phyloP scores from a whole-genome alignment of 1,284 basidiomycete species.

The Exobasidium rhododendri region DNA sequence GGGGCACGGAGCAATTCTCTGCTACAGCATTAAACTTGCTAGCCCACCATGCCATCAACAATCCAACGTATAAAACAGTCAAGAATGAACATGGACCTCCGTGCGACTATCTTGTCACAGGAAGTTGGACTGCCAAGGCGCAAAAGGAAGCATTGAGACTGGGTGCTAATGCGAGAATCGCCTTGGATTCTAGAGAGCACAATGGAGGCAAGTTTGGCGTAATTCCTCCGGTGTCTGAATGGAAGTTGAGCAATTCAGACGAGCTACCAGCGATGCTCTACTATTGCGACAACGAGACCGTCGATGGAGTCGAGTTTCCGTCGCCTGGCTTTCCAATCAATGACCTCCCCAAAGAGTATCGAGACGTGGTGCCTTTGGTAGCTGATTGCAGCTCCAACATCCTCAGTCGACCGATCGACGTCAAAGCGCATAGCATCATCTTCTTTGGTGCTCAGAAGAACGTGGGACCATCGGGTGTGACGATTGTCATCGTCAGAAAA shows the following conservation, averaged over 20 bases:
- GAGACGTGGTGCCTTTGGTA: constrained; percentile 70
- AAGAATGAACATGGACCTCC: constrained; percentile 37
- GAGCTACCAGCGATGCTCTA: constrained; percentile 81
- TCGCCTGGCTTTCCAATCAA: constrained; percentile 80
- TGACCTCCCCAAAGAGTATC: constrained; percentile 62
- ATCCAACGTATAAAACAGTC: constrained; percentile 38
- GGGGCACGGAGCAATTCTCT: constrained; percentile 52
- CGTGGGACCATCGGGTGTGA: constrained; percentile 88
- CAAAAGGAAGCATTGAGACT: constrained; percentile 47
- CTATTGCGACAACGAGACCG: constrained; percentile 99
- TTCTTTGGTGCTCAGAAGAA: constrained; percentile 99
- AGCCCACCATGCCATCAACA: constrained; percentile 38
- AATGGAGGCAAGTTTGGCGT: constrained; percentile 64
- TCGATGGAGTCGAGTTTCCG: constrained; percentile 90
- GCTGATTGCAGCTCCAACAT: constrained; percentile 96
- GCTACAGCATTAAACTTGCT: constrained; percentile 52
- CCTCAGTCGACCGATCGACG: constrained; percentile 87
- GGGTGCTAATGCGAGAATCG: constrained; percentile 38
- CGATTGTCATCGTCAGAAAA: constrained; percentile 85
- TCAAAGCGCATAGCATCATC: constrained; percentile 72
- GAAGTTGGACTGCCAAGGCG: constrained; percentile 50
- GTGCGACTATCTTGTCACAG: constrained; percentile 51
- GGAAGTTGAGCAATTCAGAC: constrained; percentile 65
- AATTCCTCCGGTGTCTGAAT: constrained; percentile 71
- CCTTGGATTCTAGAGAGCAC: constrained; percentile 34